These are phyloP conservation scores for Pinus tabuliformis DNA, from an alignment of 75 land plant genomes.

Conservation along the genomic window DNA sequence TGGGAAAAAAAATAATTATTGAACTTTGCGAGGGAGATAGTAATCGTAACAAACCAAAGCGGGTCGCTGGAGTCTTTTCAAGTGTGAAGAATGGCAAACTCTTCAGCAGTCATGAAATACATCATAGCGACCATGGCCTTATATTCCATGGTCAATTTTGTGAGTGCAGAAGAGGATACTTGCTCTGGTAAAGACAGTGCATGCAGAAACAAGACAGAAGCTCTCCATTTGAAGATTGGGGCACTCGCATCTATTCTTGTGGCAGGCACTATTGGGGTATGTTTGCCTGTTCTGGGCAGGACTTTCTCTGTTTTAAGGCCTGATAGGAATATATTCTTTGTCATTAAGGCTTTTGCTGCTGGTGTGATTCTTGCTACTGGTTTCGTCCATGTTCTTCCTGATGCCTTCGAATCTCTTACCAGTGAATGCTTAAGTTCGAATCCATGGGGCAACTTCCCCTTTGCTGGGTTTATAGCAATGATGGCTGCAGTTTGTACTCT, in stretches of 20 bases:
- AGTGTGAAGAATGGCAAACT: too few relatives aligned
- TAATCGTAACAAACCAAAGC: too few relatives aligned
- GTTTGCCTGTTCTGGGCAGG: conserved; percentile 35
- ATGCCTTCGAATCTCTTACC: conserved; percentile 29
- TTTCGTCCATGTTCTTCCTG: conserved; percentile 58
- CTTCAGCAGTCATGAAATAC: too few relatives aligned
- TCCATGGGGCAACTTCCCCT: conserved; percentile 56
- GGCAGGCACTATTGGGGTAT: conserved; percentile 39
- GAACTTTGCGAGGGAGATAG: too few relatives aligned
- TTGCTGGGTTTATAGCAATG: conserved; percentile 69
- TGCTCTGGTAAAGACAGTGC: too few relatives aligned
- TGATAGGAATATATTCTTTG: conserved; percentile 36
- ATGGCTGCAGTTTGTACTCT: conserved; percentile 40
- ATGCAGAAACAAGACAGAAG: conserved; percentile 13
- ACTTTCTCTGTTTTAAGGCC: conserved; percentile 14
- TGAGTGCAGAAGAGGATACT: too few relatives aligned
- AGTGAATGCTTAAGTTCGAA: conserved; percentile 26
- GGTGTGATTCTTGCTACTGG: conserved; percentile 69
- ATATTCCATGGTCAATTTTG: too few relatives aligned
- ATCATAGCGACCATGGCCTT: too few relatives aligned
- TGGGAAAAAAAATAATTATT: too few relatives aligned
- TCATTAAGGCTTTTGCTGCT: conserved; percentile 53
- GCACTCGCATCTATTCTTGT: conserved; percentile 35
- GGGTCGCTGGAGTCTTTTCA: too few relatives aligned
- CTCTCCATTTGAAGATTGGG: conserved; percentile 29